A percentile compares a stretch with the other conserved stretches of the same genome.
These are phyloP conservation scores for Takashimella koratensis DNA, from an alignment of 1,284 basidiomycete species.

Conservation along the genomic window DNA sequence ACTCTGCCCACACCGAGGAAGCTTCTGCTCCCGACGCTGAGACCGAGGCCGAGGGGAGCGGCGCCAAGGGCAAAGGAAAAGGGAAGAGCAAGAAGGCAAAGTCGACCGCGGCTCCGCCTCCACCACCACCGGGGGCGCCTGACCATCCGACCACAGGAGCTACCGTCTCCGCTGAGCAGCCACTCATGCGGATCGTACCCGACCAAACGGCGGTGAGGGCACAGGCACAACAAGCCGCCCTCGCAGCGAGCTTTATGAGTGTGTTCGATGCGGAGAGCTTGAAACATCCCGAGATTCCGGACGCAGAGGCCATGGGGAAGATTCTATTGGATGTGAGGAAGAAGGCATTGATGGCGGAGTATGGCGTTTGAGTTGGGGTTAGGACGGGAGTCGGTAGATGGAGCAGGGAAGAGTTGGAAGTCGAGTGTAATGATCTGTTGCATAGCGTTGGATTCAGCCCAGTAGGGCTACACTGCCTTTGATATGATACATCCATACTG, in stretches of 20 bases:
- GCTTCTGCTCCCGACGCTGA: slow-evolving; percentile 1
- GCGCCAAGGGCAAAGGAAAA: background rate
- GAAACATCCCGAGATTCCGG: slow-evolving; percentile 69
- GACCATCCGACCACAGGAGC: background rate
- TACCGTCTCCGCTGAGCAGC: background rate
- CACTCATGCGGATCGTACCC: background rate
- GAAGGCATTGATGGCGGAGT: slow-evolving; percentile 76
- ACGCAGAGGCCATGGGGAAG: slow-evolving; percentile 70
- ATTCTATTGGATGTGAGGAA: slow-evolving; percentile 75
- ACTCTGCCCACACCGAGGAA: slow-evolving; percentile 8
- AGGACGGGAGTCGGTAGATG: background rate
- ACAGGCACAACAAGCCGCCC: slow-evolving; percentile 19
- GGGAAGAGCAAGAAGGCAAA: slow-evolving; percentile 55
- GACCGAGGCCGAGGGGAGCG: slow-evolving; percentile 7
- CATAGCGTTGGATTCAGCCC: no score
- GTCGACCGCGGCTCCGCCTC: slow-evolving; percentile 29
- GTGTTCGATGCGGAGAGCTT: slow-evolving; percentile 71
- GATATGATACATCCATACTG: no score
- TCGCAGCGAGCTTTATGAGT: slow-evolving; percentile 57
- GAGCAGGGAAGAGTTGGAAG: background rate
- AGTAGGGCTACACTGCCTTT: no score
- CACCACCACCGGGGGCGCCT: slow-evolving; percentile 19
- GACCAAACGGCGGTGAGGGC: background rate
- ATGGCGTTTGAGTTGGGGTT: slow-evolving; percentile 47
- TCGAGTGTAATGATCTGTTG: no score